Evolutionary conservation across 345 rosid species (phyloP), one percentile per base, ranked within the genome.

Genomic region (Psidium friedrichsthalianum): DNA sequence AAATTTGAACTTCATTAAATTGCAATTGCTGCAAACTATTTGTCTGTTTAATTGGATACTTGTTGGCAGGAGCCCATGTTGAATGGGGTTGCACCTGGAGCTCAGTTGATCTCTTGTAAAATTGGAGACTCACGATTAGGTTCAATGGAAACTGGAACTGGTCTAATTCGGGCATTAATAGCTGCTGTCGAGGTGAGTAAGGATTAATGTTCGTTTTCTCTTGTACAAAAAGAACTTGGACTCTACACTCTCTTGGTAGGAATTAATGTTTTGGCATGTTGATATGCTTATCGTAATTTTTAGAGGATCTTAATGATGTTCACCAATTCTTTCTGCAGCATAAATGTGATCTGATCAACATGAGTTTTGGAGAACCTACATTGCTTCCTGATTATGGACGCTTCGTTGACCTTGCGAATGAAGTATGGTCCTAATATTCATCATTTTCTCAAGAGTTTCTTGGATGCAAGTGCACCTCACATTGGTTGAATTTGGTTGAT

Each of bases 101-200:
- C 99, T 64, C 99, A 97, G 57, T 74, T 97, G 85, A 93, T 97
- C 92, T 97, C 99, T 85, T 97, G 99, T 89, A 97, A 97, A 95
- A 97, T 97, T 90, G 99, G 99, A 84, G 99, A 95, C 86, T 89
- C 98, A 5, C 96, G 99, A 86, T 88, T 97, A 86, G 99, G 95
- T 82, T 97, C 98, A 82, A 95, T 95, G 98, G 98, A 95, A 91
- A 97, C 99, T 47, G 99, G 99, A 89, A 95, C 98, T 86, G 99
- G 98, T 85, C 93, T 97, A 92, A 91, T 92, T 32, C 91, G 98
- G 86, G 98, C 99, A 82, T 81, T 97, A 83, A 95, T 95, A 90
- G 97, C 98, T 86, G 96, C 95, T 83, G 94, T 97, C 81, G 98
- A 97, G 97, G 99, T 95, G 83, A 80, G 90, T 58, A 55, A 82